Conservation (phyloP, 106 monocot species). For the Ottelia alismoides region DNA sequence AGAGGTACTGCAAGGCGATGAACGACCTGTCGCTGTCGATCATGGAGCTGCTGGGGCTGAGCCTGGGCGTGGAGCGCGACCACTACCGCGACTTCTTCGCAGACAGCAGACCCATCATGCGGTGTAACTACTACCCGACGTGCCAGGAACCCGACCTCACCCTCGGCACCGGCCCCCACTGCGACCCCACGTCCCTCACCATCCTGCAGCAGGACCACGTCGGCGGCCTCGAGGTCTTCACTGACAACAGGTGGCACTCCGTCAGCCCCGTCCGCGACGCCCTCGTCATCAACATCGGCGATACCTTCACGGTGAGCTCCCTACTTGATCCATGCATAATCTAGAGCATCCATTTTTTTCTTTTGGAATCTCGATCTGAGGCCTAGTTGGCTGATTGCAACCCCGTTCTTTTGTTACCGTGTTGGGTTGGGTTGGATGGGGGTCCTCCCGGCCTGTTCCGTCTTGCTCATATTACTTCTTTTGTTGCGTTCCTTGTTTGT, state of each 20-base stretch:
- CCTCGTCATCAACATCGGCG: constrained; percentile 24
- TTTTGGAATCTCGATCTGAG: no score
- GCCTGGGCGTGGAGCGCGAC: constrained; percentile 43
- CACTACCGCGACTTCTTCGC: constrained; percentile 60
- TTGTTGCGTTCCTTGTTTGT: no score
- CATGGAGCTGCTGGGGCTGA: constrained; percentile 69
- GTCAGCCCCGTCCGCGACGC: constrained; percentile 12
- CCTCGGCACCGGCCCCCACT: constrained; percentile 22
- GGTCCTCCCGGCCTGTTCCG: no score
- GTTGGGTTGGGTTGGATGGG: no score
- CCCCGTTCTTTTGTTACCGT: no score
- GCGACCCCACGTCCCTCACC: constrained; percentile 18
- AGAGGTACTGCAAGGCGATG: constrained; percentile 64
- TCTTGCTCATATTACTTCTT: no score
- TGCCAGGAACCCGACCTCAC: constrained; percentile 19
- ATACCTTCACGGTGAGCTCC: constrained; percentile 26
- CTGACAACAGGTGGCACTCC: constrained; percentile 8
- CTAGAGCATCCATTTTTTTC: no score
- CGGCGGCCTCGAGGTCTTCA: constrained; percentile 22
- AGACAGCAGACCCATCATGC: constrained; percentile 13
- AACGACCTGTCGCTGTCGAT: constrained; percentile 34
- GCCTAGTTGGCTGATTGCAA: no score
- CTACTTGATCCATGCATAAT: no score
- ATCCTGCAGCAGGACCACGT: constrained; percentile 25
- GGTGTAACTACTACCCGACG: constrained; percentile 21